Evolutionary conservation across 2,329 filamentous ascomycete genomes (phyloP).

Genomic region (Diaporthe eres): DNA sequence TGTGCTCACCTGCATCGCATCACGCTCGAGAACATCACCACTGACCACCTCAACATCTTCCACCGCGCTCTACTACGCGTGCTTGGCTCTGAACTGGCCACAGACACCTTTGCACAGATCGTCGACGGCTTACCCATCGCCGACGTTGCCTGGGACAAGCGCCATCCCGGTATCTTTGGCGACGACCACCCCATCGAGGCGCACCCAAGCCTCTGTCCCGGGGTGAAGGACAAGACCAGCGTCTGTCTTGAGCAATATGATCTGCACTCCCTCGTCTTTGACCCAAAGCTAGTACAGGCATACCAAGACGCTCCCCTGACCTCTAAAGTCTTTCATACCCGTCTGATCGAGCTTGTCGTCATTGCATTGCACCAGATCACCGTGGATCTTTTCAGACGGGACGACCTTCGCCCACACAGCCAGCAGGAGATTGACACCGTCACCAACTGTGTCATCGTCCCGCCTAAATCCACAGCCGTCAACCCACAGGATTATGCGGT

Average conservation of each 20-base stretch:
- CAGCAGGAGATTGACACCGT: slow-evolving; percentile 40
- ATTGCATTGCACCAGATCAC: slow-evolving; percentile 50
- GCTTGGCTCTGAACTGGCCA: slow-evolving; percentile 14
- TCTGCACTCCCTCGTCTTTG: slow-evolving; percentile 17
- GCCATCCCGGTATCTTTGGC: slow-evolving; percentile 11
- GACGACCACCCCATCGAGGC: slow-evolving; percentile 22
- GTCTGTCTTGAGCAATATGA: slow-evolving; percentile 23
- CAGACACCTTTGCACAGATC: slow-evolving; percentile 27
- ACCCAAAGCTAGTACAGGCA: slow-evolving; percentile 45
- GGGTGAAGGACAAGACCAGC: slow-evolving; percentile 30
- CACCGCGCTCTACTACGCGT: slow-evolving; percentile 16
- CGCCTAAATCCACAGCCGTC: slow-evolving; percentile 34
- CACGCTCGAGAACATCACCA: slow-evolving; percentile 11
- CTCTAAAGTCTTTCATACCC: slow-evolving; percentile 48
- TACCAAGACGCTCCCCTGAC: slow-evolving; percentile 46
- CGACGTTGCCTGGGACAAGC: slow-evolving; percentile 18
- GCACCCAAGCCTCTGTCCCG: slow-evolving; percentile 38
- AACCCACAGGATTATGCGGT: not conserved
- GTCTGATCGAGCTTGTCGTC: slow-evolving; percentile 51
- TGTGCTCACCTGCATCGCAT: slow-evolving; percentile 24
- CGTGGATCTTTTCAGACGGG: slow-evolving; percentile 42
- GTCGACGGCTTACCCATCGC: slow-evolving; percentile 27
- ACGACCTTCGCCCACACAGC: slow-evolving; percentile 16
- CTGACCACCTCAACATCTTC: slow-evolving; percentile 20
- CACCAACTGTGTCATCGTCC: slow-evolving; percentile 23